A percentile compares a stretch with the other conserved stretches of the same genome.
Conservation (phyloP, 139 green algal genomes). For the Picochlorum costavermella region DNA sequence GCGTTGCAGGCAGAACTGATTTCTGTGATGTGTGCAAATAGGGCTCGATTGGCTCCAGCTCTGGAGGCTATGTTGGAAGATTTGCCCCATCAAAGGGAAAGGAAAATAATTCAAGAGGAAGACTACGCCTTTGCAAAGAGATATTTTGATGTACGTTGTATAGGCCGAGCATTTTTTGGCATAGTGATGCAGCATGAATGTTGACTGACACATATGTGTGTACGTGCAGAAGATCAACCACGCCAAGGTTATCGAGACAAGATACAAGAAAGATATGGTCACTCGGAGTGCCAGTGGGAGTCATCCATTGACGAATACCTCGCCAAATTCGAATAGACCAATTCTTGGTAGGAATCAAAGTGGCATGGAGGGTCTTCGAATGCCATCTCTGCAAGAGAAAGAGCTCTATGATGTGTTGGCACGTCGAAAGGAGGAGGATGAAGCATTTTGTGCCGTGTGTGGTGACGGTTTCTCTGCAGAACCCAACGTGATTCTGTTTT, state of each 20-base stretch:
- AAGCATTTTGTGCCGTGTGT: slow-evolving; percentile 80
- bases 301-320: slow-evolving; percentile 29
- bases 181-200: slow-evolving; percentile 15
- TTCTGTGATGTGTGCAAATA: slow-evolving; percentile 42
- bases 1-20: slow-evolving; percentile 41
- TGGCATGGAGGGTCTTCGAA: slow-evolving; percentile 7
- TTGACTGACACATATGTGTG: background rate
- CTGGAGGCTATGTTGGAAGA: slow-evolving; percentile 39
- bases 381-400: slow-evolving; percentile 9
- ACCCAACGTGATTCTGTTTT: slow-evolving; percentile 85
- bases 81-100: slow-evolving; percentile 32
- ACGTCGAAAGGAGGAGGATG: slow-evolving; percentile 49
- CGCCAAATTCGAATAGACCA: slow-evolving; percentile 20
- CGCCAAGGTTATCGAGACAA: slow-evolving; percentile 10
- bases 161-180: background rate
- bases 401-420: slow-evolving; percentile 37
- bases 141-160: slow-evolving; percentile 1
- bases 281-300: slow-evolving; percentile 58
- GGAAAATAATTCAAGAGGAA: background rate
- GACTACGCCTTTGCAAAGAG: background rate
- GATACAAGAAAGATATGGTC: slow-evolving; percentile 53
- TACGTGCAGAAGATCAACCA: background rate
- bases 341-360: slow-evolving; percentile 7
- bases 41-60: slow-evolving; percentile 28
- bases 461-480: slow-evolving; percentile 55